A percentile compares a stretch with the other conserved stretches of the same genome.
These are phyloP conservation scores for Penicillium corylophilum DNA, from an alignment of 2,329 filamentous ascomycete genomes.

Conservation along the genomic window DNA sequence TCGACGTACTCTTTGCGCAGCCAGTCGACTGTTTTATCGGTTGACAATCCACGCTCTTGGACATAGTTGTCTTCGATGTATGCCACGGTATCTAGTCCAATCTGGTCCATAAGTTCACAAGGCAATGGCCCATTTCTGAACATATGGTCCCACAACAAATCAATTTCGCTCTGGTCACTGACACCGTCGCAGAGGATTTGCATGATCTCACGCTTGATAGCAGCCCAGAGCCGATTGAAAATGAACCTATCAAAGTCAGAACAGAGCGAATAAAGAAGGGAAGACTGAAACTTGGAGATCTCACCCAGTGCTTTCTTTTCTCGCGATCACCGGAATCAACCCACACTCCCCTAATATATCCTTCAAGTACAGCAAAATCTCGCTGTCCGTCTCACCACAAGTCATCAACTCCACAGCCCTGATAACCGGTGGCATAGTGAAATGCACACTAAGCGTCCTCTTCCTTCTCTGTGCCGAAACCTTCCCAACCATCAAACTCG, in stretches of 20 bases:
- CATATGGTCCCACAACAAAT: constrained; percentile 40
- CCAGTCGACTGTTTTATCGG: constrained; percentile 44
- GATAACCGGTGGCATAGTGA: constrained; percentile 47
- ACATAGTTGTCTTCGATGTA: constrained; percentile 57
- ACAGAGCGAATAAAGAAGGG: too few species aligned
- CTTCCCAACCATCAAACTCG: constrained; percentile 47
- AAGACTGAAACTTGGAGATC: too few species aligned
- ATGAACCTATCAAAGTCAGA: constrained; percentile 40
- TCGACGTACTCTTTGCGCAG: constrained; percentile 48
- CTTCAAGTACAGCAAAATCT: constrained; percentile 46
- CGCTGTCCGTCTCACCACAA: constrained; percentile 43
- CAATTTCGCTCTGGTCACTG: constrained; percentile 48
- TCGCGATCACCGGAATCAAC: constrained; percentile 44
- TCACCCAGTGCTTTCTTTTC: constrained; percentile 49
- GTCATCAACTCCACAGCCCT: constrained; percentile 57
- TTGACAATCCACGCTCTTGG: constrained; percentile 45
- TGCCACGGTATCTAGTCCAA: constrained; percentile 55
- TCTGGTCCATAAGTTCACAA: constrained; percentile 46
- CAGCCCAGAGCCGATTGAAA: constrained; percentile 58
- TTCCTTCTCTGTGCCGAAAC: constrained; percentile 23
- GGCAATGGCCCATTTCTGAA: constrained; percentile 37
- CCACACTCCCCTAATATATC: constrained; percentile 42
- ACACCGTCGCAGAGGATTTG: constrained; percentile 53
- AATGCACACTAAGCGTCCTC: constrained; percentile 52
- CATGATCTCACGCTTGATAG: constrained; percentile 54